Evolutionary conservation across 2,329 filamentous ascomycete species (phyloP).

Genomic region (Ophiostoma ulmi): DNA sequence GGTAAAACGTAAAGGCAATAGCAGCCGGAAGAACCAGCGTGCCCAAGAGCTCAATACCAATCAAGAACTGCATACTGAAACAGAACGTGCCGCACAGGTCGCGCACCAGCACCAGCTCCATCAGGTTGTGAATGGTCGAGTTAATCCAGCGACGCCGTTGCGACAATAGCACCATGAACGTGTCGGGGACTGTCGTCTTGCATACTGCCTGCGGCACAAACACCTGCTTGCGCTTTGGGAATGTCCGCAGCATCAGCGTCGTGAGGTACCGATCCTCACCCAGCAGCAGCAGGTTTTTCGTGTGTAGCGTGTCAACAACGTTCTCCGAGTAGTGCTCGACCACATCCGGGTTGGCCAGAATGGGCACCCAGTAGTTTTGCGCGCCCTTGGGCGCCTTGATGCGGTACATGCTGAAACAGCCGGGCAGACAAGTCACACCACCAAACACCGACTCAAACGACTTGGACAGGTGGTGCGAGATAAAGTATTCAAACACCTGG

Average conservation of each 20-base stretch:
- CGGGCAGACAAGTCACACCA: conserved; percentile 95
- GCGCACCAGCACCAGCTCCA: conserved; percentile 91
- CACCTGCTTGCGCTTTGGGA: conserved; percentile 97
- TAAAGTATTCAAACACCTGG: conserved; percentile 99
- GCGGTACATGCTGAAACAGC: conserved; percentile 99
- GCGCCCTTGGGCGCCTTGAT: conserved; percentile 98
- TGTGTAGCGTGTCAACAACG: conserved; percentile 95
- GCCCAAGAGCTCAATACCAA: conserved; percentile 90
- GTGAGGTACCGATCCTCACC: conserved; percentile 94
- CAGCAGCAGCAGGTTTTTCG: conserved; percentile 88
- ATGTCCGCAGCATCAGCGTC: conserved; percentile 96
- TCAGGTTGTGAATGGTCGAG: conserved; percentile 96
- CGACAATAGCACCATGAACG: conserved; percentile 86
- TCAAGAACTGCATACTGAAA: conserved; percentile 99
- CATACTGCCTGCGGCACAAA: conserved; percentile 98
- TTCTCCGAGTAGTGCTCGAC: conserved; percentile 99
- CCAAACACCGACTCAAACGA: conserved; percentile 98
- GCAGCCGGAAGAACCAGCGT: conserved; percentile 93
- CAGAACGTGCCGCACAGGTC: conserved; percentile 98
- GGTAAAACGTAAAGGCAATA: conserved; percentile 94
- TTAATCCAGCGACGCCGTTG: conserved; percentile 99
- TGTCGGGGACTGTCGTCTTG: conserved; percentile 93
- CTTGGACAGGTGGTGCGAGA: conserved; percentile 94
- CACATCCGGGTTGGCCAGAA: conserved; percentile 94
- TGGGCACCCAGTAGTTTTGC: conserved; percentile 99